Base-by-base conservation (phyloP, 305 asterid genomes). In the Fraxinus greggii region DNA sequence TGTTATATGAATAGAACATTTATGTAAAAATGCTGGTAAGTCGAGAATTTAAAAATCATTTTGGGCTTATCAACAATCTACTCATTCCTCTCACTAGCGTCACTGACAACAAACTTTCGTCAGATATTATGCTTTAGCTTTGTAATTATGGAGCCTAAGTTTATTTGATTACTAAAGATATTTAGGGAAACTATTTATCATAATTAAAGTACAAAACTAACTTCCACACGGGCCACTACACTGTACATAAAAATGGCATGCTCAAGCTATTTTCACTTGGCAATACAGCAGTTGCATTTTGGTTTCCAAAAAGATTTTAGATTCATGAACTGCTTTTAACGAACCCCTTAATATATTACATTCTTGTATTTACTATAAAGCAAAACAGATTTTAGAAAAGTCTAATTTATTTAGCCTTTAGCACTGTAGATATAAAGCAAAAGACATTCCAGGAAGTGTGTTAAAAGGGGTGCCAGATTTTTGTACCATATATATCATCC, bases 401-500 rank as follows among this genome's bases (percentile, higher is more conserved):
- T 77, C 42, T 51, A 56, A 77, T 77, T 77, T 51, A 31, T 35
- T 12, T 54, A n/a, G 80, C 48, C 38, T 48, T 54, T 29, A 48
- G 40, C 67, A 76, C 75, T 15, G 69, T 77, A 84, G 86, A 77
- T 80, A 76, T 36, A 84, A 84, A 81, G 86, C 75, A 15, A 80
- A 80, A 42, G 86, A 84, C n/a, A 61, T 82, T 67, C 83, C 87
- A 36, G 82, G 81, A 59, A 72, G 56, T 10, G 75, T 82, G 21
- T 36, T 79, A 28, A 85, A 82, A 67, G 83, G 85, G 42, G 85
- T 78, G 28, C 87, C 87, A 2, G 85, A 85, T 81, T 85, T 85
- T 72, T 85, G 87, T 78, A 82, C 83, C 12, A 80, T 75, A 73
- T 83, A 85, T 85, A 72, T 85, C 72, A 85, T 85, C 48, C 83